phyloP scores from a whole-genome alignment of 2,329 filamentous ascomycete species.

The Epichloe hybrida region DNA sequence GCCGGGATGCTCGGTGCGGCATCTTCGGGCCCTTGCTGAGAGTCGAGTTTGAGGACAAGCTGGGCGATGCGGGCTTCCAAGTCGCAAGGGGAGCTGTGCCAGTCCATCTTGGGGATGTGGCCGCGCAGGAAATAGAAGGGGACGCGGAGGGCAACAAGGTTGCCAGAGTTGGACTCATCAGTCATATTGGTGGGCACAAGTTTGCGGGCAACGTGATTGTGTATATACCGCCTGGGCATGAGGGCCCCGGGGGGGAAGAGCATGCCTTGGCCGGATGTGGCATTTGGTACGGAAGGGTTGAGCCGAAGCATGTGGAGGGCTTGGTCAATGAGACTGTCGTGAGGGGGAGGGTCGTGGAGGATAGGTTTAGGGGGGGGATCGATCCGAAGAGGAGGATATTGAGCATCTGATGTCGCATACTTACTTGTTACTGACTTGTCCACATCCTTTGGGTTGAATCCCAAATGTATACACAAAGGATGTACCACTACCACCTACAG shows the following conservation, averaged over 20 bases:
- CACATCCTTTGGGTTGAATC: too few relatives aligned
- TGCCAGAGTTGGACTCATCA: constrained; percentile 56
- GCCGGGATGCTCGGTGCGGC: constrained; percentile 71
- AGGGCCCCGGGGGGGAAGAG: constrained; percentile 22
- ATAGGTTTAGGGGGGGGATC: constrained; percentile 60
- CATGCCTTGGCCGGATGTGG: constrained; percentile 57
- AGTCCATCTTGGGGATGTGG: constrained; percentile 10
- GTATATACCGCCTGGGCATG: constrained; percentile 51
- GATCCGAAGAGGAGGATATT: constrained; percentile 39
- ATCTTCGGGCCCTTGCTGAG: constrained; percentile 61
- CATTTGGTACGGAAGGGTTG: constrained; percentile 72
- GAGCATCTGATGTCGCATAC: constrained; percentile 21
- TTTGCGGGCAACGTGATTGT: constrained; percentile 77
- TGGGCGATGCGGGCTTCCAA: constrained; percentile 35
- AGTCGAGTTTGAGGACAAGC: constrained; percentile 51
- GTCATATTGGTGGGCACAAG: constrained; percentile 74
- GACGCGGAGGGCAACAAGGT: constrained; percentile 14
- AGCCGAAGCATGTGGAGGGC: constrained; percentile 62
- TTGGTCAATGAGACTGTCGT: constrained; percentile 59
- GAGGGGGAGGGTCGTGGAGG: constrained; percentile 48
- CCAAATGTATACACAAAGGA: not conserved
- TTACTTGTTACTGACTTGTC: too few relatives aligned
- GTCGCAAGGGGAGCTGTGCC: constrained; percentile 33
- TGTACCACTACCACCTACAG: not conserved
- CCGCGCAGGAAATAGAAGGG: constrained; percentile 10